Percentiles rank a stretch among this genome's conserved stretches.
phyloP scores from a whole-genome alignment of 208 protist genomes.

The Trypanosomatidae sp. region DNA sequence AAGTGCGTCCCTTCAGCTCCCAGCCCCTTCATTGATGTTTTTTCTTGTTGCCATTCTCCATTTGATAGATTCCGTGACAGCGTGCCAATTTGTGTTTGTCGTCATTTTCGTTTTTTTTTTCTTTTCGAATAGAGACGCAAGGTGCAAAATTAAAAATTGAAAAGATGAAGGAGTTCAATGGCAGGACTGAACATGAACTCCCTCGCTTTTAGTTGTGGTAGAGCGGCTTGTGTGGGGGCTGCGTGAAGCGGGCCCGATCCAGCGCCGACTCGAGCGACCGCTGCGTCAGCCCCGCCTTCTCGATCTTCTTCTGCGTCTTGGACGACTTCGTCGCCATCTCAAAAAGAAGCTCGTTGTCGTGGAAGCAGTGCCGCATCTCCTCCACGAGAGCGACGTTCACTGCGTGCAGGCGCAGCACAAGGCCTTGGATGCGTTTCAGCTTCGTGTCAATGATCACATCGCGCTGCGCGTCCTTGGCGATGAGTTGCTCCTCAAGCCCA shows the following conservation, averaged over 20 bases:
- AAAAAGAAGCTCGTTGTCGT: conserved; percentile 64
- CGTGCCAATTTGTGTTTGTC: no score
- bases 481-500: conserved; percentile 42
- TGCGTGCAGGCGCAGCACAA: conserved; percentile 64
- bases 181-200: no score
- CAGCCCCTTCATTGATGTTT: no score
- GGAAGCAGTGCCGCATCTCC: conserved; percentile 50
- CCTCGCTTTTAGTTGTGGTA: conserved; percentile 89
- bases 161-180: no score
- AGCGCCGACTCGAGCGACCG: conserved; percentile 51
- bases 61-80: no score
- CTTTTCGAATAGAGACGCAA: neutral
- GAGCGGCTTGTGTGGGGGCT: conserved; percentile 51
- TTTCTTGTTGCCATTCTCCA: no score
- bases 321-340: conserved; percentile 48
- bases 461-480: conserved; percentile 65
- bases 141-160: no score
- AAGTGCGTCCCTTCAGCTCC: no score
- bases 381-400: conserved; percentile 44
- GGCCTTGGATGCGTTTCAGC: conserved; percentile 84
- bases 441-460: conserved; percentile 85
- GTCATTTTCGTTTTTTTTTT: neutral
- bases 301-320: conserved; percentile 51
- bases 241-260: conserved; percentile 41
- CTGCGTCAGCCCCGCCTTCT: conserved; percentile 39